Evolutionary conservation across 2,329 filamentous ascomycete species (phyloP).

Genomic region (Pseudogymnoascus verrucosus): DNA sequence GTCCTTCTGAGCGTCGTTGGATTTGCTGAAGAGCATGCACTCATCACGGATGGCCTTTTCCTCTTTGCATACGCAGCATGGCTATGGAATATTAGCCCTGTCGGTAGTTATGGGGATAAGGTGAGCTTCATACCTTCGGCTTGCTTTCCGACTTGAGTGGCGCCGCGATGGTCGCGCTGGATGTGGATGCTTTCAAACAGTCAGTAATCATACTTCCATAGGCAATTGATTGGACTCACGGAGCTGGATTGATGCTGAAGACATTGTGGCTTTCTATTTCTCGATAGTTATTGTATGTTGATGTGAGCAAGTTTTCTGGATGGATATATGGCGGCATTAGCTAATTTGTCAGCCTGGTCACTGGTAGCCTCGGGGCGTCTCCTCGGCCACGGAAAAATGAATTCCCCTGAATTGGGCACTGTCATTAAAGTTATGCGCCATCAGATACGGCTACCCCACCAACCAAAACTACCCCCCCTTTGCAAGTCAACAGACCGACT

Average conservation of each 20-base stretch:
- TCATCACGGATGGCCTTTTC: slow-evolving; percentile 91
- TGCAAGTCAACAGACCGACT: slow-evolving; percentile 8
- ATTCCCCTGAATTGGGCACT: background rate
- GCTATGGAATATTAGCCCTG: slow-evolving; percentile 43
- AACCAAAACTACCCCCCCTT: slow-evolving; percentile 8
- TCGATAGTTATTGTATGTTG: background rate
- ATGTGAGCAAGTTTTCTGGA: slow-evolving; percentile 5
- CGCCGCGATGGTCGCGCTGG: slow-evolving; percentile 21
- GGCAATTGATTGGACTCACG: slow-evolving; percentile 18
- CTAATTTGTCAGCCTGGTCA: slow-evolving; percentile 3
- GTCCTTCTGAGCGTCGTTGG: slow-evolving; percentile 72
- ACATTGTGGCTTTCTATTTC: slow-evolving; percentile 20
- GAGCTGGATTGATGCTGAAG: slow-evolving; percentile 21
- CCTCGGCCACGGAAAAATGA: background rate
- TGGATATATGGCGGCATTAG: slow-evolving; percentile 5
- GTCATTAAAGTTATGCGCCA: background rate
- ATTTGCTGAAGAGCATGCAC: slow-evolving; percentile 95
- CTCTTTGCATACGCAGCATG: slow-evolving; percentile 95
- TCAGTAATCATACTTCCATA: background rate
- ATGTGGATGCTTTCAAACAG: slow-evolving; percentile 20
- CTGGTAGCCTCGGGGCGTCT: slow-evolving; percentile 7
- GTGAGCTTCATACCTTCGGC: slow-evolving; percentile 20
- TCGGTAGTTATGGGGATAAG: background rate
- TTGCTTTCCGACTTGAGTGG: slow-evolving; percentile 22
- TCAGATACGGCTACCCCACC: slow-evolving; percentile 1